Percentiles rank a stretch among this genome's conserved stretches.
These are phyloP conservation scores for Camelina hispida DNA, from an alignment of 345 rosid genomes.

Conservation along the genomic window DNA sequence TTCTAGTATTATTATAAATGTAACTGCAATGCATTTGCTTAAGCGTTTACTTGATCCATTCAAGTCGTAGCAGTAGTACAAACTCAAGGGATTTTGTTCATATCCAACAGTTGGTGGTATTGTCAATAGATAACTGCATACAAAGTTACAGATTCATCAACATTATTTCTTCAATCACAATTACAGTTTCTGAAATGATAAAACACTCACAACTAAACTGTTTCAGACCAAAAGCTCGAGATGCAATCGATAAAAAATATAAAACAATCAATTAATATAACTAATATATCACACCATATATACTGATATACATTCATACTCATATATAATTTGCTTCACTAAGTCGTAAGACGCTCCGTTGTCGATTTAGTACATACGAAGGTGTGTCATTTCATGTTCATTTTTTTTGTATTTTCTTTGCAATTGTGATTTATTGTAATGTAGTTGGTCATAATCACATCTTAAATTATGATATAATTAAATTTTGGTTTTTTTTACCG, in stretches of 20 bases:
- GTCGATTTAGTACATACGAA: neutral
- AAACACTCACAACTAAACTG: neutral
- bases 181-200: neutral
- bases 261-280: too few relatives aligned
- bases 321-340: neutral
- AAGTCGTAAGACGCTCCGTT: neutral
- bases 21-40: conserved; percentile 88
- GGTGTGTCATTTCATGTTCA: too few relatives aligned
- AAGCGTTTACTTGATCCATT: conserved; percentile 50
- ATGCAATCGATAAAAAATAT: too few relatives aligned
- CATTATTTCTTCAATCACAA: neutral
- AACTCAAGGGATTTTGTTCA: conserved; percentile 88
- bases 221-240: too few relatives aligned
- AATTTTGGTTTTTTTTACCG: too few relatives aligned
- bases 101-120: conserved; percentile 93
- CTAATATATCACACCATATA: too few relatives aligned
- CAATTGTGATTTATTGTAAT: neutral
- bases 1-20: too few relatives aligned
- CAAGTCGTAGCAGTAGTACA: conserved; percentile 78
- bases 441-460: neutral
- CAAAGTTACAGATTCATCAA: neutral
- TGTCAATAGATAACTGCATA: conserved; percentile 71
- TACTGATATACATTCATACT: too few relatives aligned
- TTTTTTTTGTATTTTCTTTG: too few relatives aligned
- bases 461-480: too few relatives aligned